A percentile compares a stretch with the other conserved stretches of the same genome.
Evolutionary conservation across 305 asterid species (phyloP).

Genomic region (Rubia occidens): DNA sequence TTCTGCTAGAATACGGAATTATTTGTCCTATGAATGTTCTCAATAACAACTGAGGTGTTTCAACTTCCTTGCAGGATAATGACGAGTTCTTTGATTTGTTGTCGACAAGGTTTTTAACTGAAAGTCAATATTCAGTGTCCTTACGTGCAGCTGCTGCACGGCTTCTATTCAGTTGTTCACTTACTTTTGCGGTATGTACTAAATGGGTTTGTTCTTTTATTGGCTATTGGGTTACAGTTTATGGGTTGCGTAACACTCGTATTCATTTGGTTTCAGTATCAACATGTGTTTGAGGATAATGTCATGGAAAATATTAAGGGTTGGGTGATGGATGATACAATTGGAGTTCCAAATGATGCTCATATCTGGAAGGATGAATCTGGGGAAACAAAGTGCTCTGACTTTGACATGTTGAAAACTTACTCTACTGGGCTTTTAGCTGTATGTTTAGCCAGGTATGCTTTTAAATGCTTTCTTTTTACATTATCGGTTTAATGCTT

Average conservation of each 20-base stretch:
- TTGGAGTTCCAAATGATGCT: constrained; percentile 50
- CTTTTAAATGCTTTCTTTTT: constrained; percentile 14
- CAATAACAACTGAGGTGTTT: constrained; percentile 14
- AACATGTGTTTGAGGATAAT: constrained; percentile 81
- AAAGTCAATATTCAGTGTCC: constrained; percentile 59
- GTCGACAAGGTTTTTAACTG: constrained; percentile 66
- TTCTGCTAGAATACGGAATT: constrained; percentile 1
- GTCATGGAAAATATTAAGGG: constrained; percentile 70
- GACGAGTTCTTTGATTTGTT: constrained; percentile 86
- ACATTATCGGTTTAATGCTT: background rate
- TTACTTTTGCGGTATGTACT: constrained; percentile 72
- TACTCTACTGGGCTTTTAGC: constrained; percentile 92
- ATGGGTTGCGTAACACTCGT: constrained; percentile 20
- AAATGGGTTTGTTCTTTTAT: constrained; percentile 6
- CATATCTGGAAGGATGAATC: constrained; percentile 57
- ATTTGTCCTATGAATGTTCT: background rate
- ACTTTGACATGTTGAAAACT: constrained; percentile 75
- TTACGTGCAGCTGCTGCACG: constrained; percentile 76
- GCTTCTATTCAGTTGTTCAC: constrained; percentile 88
- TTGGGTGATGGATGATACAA: constrained; percentile 84
- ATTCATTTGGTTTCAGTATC: constrained; percentile 61
- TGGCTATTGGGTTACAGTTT: constrained; percentile 9
- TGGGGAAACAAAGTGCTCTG: constrained; percentile 52
- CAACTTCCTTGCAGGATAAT: constrained; percentile 64
- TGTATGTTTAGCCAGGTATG: constrained; percentile 69